These are phyloP conservation scores for Pseudopediastrum boryanum DNA, from an alignment of 139 green algal genomes.

Conservation along the genomic window DNA sequence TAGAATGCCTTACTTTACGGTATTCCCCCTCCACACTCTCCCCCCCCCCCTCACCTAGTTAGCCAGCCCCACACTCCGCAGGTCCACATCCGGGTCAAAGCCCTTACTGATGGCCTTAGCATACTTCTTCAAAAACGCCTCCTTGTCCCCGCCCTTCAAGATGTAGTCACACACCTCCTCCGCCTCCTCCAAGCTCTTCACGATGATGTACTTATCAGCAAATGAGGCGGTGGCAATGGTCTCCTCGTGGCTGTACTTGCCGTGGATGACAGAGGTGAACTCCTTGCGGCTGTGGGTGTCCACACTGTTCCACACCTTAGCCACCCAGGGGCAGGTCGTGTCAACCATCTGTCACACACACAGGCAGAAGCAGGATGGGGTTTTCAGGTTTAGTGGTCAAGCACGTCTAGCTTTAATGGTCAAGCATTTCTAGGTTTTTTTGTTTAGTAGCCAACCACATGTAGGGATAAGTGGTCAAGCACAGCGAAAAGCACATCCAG, in stretches of 20 bases:
- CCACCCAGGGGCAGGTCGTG: slow-evolving; percentile 99
- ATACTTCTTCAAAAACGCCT: slow-evolving; percentile 95
- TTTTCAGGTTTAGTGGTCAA: no score
- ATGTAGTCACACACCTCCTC: slow-evolving; percentile 93
- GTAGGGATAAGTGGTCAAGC: no score
- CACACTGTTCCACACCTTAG: slow-evolving; percentile 81
- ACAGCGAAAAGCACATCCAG: no score
- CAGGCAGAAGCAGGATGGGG: no score
- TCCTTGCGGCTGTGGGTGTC: slow-evolving; percentile 90
- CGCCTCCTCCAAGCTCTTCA: slow-evolving; percentile 92
- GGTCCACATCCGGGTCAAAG: slow-evolving; percentile 94
- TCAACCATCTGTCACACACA: slow-evolving; percentile 93
- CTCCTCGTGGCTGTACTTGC: slow-evolving; percentile 99
- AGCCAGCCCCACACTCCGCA: slow-evolving; percentile 92
- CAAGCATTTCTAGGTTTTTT: no score
- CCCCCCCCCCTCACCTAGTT: slow-evolving; percentile 75
- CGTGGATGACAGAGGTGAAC: slow-evolving; percentile 97
- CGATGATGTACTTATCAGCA: slow-evolving; percentile 87
- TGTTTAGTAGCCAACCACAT: no score
- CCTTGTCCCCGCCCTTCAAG: slow-evolving; percentile 82
- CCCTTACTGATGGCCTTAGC: slow-evolving; percentile 83
- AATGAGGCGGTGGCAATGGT: slow-evolving; percentile 98
- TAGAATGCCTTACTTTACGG: not conserved
- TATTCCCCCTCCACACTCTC: not conserved
- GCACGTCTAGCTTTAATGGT: no score